Base-by-base conservation (phyloP, 805 yeast species). In the Sugiyamaella lignohabitans region DNA sequence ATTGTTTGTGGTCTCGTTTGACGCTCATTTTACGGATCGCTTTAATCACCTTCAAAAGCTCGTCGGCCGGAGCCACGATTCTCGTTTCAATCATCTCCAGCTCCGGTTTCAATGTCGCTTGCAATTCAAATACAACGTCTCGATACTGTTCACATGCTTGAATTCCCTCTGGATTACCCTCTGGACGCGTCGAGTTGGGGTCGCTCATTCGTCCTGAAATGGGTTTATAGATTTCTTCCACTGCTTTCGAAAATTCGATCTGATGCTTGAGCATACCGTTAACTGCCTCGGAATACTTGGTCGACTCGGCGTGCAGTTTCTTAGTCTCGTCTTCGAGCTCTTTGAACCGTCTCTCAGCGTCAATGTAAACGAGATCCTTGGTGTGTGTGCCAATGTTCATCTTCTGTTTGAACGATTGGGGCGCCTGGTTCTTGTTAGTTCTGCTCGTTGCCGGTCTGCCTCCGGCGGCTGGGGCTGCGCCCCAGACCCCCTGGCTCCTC, bases 91-190 rank as follows among this genome's bases (percentile, higher is more conserved):
- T 87, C 65, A 93, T 75, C 57, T 87, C 95, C 63, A 93, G 73
- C 64, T 93, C 98, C 0, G 98, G 98, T 61, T 87, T 84, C 59
- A 93, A 71, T 2, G 87, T 80, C 46, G 78, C 81, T 67, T 89
- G 93, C 57, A 93, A 71, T 51, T 89, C 97, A 43, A 79, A 76
- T 32, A 93, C 96, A 47, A 88, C 83, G 38, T 77, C 94, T 48
- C 95, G 74, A 67, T 89, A 93, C 63, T 84, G 95, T 61, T 85
- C 95, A 59, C 94, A 79, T 1, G 98, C 98, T 59, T 84, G 81
- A 55, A 93, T 87, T 57, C 98, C 98, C 45, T 93, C 95, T 2
- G 97, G 97, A 61, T 89, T 89, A 56, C 94, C 97, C 63, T 93
- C 98, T 0, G 89, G 89, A 40, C 79, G 76, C 2, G 87, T 66